Conservation (phyloP, 805 yeast species). For the Wickerhamomyces mucosus region DNA sequence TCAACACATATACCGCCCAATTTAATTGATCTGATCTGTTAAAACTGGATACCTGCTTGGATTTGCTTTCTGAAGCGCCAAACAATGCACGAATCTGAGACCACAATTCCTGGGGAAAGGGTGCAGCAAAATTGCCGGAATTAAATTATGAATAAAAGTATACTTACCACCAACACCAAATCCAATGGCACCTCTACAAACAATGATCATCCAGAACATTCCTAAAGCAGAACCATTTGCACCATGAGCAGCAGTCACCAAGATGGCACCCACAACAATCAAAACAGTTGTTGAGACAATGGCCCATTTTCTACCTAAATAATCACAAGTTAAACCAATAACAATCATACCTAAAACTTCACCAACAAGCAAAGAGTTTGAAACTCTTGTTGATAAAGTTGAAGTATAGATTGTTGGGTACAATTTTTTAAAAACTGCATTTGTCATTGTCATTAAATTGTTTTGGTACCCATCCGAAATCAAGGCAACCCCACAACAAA, state of each 20-base stretch:
- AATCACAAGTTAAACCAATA: constrained; percentile 56
- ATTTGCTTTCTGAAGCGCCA: no score
- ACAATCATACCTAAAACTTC: constrained; percentile 63
- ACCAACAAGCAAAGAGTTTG: constrained; percentile 61
- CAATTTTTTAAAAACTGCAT: constrained; percentile 40
- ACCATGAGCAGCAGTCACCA: constrained; percentile 70
- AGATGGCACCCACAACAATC: constrained; percentile 51
- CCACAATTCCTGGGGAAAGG: no score
- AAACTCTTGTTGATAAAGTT: constrained; percentile 50
- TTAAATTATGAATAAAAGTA: no score
- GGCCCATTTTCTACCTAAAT: constrained; percentile 63
- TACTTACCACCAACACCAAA: constrained; percentile 74
- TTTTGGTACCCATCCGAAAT: constrained; percentile 75
- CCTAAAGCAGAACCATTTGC: constrained; percentile 31
- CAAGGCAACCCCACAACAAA: constrained; percentile 62
- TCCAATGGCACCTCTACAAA: constrained; percentile 69
- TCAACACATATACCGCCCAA: constrained; percentile 1
- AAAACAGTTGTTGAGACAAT: constrained; percentile 53
- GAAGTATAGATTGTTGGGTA: constrained; percentile 31
- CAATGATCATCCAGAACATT: constrained; percentile 69
- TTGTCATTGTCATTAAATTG: constrained; percentile 62
- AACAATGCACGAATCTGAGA: no score
- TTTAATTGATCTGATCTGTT: no score
- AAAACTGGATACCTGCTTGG: no score
- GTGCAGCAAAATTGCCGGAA: no score